Evolutionary conservation across 306 rosid species (phyloP).

Genomic region (Dryas drummondii): DNA sequence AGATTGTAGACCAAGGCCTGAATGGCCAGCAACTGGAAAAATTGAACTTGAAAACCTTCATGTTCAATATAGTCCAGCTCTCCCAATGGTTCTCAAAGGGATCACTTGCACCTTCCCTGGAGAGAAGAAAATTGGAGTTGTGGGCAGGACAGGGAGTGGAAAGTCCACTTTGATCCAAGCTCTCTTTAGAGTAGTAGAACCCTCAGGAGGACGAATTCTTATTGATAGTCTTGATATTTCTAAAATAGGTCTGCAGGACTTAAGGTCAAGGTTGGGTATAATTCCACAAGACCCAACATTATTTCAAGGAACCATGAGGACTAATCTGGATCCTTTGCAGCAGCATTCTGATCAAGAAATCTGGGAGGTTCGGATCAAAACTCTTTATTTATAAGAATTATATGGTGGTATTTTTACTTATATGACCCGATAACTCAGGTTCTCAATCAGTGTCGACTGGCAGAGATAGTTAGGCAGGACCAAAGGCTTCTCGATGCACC

Average conservation of each 20-base stretch:
- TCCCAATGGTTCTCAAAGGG: conserved; percentile 21
- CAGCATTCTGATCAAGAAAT: conserved; percentile 22
- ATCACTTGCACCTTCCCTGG: conserved; percentile 28
- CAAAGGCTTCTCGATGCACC: conserved; percentile 79
- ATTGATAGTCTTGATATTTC: conserved; percentile 16
- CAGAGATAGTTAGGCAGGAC: conserved; percentile 60
- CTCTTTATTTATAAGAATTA: neutral
- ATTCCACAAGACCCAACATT: conserved; percentile 29
- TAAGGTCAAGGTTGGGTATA: conserved; percentile 28
- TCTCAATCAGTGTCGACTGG: conserved; percentile 66
- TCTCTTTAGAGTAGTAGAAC: conserved; percentile 25
- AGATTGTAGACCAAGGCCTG: conserved; percentile 14
- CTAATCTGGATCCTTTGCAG: conserved; percentile 24
- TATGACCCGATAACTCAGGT: conserved; percentile 48
- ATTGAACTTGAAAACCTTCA: conserved; percentile 20
- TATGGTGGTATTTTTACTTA: neutral
- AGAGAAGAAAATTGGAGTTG: conserved; percentile 23
- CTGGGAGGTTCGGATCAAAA: conserved; percentile 15
- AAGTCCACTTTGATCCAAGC: conserved; percentile 28
- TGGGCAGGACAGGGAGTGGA: conserved; percentile 28
- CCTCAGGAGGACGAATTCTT: conserved; percentile 8
- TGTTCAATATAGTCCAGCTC: conserved; percentile 19
- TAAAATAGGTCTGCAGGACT: conserved; percentile 21
- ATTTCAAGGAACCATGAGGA: conserved; percentile 27
- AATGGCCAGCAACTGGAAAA: conserved; percentile 28